phyloP scores from a whole-genome alignment of 1,284 basidiomycete species.

The Phenoliferia sp. region DNA sequence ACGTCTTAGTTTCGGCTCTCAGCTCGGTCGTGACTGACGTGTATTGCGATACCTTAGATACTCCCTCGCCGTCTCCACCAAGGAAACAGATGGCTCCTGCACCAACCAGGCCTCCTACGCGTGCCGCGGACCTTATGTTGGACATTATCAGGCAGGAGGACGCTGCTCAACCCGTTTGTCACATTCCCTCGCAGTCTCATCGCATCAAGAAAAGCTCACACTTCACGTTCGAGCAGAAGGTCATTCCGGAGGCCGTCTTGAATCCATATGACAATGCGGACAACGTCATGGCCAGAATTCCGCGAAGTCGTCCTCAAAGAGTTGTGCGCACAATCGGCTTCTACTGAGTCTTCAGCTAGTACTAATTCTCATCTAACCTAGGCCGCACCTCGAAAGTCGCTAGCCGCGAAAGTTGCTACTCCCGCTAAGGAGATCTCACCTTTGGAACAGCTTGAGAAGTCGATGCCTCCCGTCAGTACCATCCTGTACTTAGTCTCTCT shows the following conservation, averaged over 20 bases:
- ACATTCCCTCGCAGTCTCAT: not conserved
- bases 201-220: not conserved
- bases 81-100: not conserved
- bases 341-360: too few species aligned
- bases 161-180: not conserved
- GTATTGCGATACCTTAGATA: not conserved
- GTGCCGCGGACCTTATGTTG: slow-evolving; percentile 29
- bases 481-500: too few species aligned
- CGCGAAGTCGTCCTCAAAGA: slow-evolving; percentile 5
- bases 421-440: slow-evolving; percentile 12
- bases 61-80: slow-evolving; percentile 14
- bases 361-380: too few species aligned
- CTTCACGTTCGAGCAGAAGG: not conserved
- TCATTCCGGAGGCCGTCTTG: slow-evolving; percentile 11
- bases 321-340: too few species aligned
- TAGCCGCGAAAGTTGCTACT: not conserved
- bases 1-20: not conserved
- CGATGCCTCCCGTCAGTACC: slow-evolving; percentile 20
- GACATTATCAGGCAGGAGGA: slow-evolving; percentile 21
- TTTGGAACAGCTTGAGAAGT: slow-evolving; percentile 21
- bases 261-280: slow-evolving; percentile 28
- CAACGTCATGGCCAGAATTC: slow-evolving; percentile 12
- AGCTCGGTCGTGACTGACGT: not conserved
- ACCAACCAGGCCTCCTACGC: not conserved
- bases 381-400: not conserved